Percentiles rank a stretch among this genome's conserved stretches.
phyloP scores from a whole-genome alignment of 306 rosid species.

The Malus orientalis region DNA sequence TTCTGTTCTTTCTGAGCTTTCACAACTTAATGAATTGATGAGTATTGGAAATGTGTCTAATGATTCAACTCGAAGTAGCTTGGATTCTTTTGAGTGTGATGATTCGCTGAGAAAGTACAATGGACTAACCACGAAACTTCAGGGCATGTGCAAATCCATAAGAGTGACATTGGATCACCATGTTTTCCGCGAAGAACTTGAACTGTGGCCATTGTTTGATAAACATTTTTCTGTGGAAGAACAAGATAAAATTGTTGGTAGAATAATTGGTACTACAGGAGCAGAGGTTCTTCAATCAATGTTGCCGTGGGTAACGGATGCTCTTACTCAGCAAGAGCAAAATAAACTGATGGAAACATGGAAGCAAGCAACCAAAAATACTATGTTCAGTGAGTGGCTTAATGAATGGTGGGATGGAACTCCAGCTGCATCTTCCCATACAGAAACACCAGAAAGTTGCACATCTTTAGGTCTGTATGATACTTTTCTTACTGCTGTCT shows the following conservation, averaged over 20 bases:
- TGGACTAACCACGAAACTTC: conserved; percentile 60
- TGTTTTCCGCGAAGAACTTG: conserved; percentile 81
- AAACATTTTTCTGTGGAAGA: conserved; percentile 87
- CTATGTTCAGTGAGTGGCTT: conserved; percentile 95
- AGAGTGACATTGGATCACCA: conserved; percentile 85
- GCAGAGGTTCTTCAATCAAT: conserved; percentile 95
- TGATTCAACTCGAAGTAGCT: neutral
- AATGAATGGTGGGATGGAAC: conserved; percentile 83
- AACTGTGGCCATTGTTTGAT: conserved; percentile 87
- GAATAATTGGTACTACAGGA: conserved; percentile 90
- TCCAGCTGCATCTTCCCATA: conserved; percentile 38
- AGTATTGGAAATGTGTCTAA: neutral
- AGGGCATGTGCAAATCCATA: conserved; percentile 91
- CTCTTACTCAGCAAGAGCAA: conserved; percentile 84
- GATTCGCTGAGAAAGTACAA: conserved; percentile 22
- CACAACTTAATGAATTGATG: conserved; percentile 19
- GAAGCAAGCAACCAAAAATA: conserved; percentile 89
- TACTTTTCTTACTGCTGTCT: conserved; percentile 4
- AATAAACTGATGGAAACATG: conserved; percentile 84
- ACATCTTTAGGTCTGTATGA: conserved; percentile 43
- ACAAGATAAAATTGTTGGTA: conserved; percentile 85
- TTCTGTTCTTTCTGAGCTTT: conserved; percentile 28
- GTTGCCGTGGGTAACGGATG: conserved; percentile 94
- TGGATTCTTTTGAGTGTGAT: neutral
- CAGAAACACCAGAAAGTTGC: conserved; percentile 35